These are phyloP conservation scores for Backusella luteola DNA, from an alignment of 192 early-diverging fungal species.

Conservation along the genomic window DNA sequence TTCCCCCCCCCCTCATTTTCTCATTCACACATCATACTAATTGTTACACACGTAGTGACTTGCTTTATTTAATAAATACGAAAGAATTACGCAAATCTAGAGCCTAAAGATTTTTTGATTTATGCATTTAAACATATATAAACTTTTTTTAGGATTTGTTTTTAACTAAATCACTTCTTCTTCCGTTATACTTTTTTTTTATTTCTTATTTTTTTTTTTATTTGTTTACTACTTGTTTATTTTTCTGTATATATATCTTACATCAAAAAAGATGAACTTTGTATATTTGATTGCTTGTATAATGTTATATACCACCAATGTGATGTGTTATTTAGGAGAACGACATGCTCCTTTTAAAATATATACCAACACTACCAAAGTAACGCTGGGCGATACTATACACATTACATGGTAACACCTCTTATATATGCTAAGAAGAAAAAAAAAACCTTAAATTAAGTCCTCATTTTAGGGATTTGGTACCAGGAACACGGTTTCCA, in stretches of 20 bases:
- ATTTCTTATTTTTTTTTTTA: background rate
- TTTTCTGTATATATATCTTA: background rate
- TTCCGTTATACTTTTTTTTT: background rate
- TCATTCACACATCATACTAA: background rate
- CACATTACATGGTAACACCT: background rate
- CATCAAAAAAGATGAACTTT: background rate
- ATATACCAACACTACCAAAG: background rate
- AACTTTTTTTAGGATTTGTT: background rate
- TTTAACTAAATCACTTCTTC: background rate
- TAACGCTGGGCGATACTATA: background rate
- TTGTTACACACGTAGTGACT: background rate
- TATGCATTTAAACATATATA: background rate
- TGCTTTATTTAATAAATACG: background rate
- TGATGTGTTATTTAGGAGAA: background rate
- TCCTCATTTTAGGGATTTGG: background rate
- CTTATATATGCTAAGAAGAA: background rate
- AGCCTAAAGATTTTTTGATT: background rate
- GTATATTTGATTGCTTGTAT: background rate
- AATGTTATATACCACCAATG: background rate
- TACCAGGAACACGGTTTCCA: constrained; percentile 7
- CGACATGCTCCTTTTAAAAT: constrained; percentile 5
- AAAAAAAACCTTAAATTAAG: background rate
- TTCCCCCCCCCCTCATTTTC: background rate
- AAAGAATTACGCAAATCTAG: background rate
- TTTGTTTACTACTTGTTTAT: background rate